Evolutionary conservation across 2,329 filamentous ascomycete species (phyloP), one percentile per base, ranked within the genome.

Genomic region (Sporothrix phasma): DNA sequence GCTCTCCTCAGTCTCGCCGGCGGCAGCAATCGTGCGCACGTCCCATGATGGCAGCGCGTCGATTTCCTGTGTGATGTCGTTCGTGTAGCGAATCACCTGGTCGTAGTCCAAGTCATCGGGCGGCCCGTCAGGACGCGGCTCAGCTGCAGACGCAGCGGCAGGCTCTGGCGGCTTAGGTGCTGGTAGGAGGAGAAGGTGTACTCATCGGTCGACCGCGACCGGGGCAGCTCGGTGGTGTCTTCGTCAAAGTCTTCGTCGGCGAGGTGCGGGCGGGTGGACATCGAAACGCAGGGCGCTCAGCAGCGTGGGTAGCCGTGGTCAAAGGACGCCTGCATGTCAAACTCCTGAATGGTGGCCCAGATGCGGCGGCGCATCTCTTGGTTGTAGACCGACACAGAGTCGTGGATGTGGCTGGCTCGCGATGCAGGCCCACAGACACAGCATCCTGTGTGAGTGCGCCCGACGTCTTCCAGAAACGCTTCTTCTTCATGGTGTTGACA

Each of bases 401-500:
- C 77, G 19, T 75, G 76, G 74, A 84, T 81, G 65, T 80, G 77
- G 68, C 80, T 80, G 3, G 82, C 69, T 86, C 84, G 19, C 81
- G 80, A 68, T 86, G 84, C 54, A 86, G 75, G 17, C 83, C 83
- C 34, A 85, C 79, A 1, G 80, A 79, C 64, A 86, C 80, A 63
- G 80, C 82, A 61, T 85, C 81, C 56, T 83, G 81, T 15, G 84
- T 79, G 64, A 86, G 75, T 5, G 79, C 76, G 0, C 83, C 82
- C 0, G 83, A 77, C 45, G 78, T 77, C 17, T 81, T 83, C 83
- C 83, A 86, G 72, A 84, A 85, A 13, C 82, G 77, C 77, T 86
- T 86, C 78, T 86, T 86, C 76, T 85, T 71, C 67, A 86, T 80
- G 2, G 80, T 82, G 72, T 86, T 86, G 67, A 85, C 80, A 34